A percentile compares a stretch with the other conserved stretches of the same genome.
Conservation (phyloP, 2,329 filamentous ascomycete species). For the Penicillium sclerotiorum region DNA sequence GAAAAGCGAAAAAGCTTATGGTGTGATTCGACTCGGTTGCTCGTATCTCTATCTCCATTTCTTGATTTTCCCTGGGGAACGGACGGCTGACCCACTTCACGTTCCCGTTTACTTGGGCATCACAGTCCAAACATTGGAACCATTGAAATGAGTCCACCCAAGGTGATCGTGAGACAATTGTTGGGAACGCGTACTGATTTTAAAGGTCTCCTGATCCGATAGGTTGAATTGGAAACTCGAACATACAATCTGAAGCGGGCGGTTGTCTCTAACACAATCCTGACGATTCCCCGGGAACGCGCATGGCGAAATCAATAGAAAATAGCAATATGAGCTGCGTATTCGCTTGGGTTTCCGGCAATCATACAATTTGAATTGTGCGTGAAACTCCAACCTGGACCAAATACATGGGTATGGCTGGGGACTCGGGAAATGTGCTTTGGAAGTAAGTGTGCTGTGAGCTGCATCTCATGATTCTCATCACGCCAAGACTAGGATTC, state of each 20-base stretch:
- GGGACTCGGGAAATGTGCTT: no score
- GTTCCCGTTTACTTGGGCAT: neutral
- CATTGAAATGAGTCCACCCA: neutral
- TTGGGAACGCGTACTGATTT: neutral
- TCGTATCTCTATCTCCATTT: neutral
- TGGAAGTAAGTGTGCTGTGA: slow-evolving; percentile 22
- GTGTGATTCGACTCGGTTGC: neutral
- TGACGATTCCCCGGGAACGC: neutral
- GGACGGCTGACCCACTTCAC: slow-evolving; percentile 1
- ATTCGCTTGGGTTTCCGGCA: no score
- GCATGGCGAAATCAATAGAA: neutral
- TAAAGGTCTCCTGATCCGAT: neutral
- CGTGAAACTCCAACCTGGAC: slow-evolving; percentile 1
- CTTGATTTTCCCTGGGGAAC: neutral
- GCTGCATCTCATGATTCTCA: slow-evolving; percentile 26
- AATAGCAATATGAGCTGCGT: no score
- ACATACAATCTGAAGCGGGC: neutral
- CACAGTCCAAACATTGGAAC: neutral
- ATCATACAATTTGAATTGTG: slow-evolving; percentile 5
- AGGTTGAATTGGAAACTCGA: neutral
- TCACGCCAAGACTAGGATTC: slow-evolving; percentile 23
- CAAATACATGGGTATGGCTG: no score
- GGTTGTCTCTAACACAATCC: neutral
- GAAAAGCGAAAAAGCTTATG: neutral
- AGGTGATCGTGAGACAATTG: neutral